phyloP scores from a whole-genome alignment of 208 protist species.

The Crithidia mellificae region DNA sequence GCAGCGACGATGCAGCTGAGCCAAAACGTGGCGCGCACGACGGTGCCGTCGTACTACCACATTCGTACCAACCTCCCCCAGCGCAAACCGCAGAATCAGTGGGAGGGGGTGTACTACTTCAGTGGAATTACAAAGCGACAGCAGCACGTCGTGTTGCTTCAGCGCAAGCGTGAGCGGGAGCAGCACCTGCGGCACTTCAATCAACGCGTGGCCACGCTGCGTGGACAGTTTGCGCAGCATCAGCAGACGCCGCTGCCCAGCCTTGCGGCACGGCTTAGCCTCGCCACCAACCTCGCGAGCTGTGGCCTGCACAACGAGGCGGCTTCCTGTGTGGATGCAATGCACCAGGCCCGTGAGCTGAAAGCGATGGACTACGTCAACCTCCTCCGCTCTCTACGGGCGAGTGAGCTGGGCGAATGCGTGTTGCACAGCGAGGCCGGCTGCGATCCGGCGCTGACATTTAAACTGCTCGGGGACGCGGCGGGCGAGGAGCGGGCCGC shows the following conservation, averaged over 20 bases:
- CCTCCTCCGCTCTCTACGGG: slow-evolving; percentile 53
- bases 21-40: slow-evolving; percentile 86
- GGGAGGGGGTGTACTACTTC: slow-evolving; percentile 88
- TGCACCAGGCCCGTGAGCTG: slow-evolving; percentile 53
- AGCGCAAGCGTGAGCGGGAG: slow-evolving; percentile 70
- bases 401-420: slow-evolving; percentile 42
- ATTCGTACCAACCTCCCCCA: slow-evolving; percentile 87
- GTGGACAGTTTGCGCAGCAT: slow-evolving; percentile 9
- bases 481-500: slow-evolving; percentile 75
- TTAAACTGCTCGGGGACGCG: slow-evolving; percentile 74
- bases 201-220: slow-evolving; percentile 21
- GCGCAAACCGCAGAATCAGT: slow-evolving; percentile 85
- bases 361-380: slow-evolving; percentile 49
- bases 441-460: slow-evolving; percentile 75
- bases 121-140: slow-evolving; percentile 82
- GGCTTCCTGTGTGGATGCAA: slow-evolving; percentile 42
- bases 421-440: slow-evolving; percentile 70
- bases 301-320: slow-evolving; percentile 69
- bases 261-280: slow-evolving; percentile 21
- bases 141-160: slow-evolving; percentile 72
- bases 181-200: slow-evolving; percentile 21
- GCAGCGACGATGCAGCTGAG: slow-evolving; percentile 46
- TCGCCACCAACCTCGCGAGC: slow-evolving; percentile 49
- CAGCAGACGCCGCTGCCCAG: slow-evolving; percentile 12
- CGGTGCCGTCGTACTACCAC: slow-evolving; percentile 90